Evolutionary conservation across 306 rosid species (phyloP).

Genomic region (Gastrolobium bilobum): DNA sequence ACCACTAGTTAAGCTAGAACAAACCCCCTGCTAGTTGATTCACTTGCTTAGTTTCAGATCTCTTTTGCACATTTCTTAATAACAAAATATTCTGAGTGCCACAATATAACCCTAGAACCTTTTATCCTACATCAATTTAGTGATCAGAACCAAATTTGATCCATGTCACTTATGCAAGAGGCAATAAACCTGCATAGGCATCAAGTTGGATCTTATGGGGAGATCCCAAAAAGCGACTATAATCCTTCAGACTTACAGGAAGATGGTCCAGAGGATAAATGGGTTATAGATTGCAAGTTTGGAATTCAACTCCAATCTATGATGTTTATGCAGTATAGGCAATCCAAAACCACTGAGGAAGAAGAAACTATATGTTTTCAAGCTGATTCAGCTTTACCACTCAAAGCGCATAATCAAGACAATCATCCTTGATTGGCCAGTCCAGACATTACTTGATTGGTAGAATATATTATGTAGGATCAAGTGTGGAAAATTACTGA

Average conservation of each 20-base stretch:
- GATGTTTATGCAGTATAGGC: constrained; percentile 9
- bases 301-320: neutral
- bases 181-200: neutral
- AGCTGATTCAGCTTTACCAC: neutral
- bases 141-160: constrained; percentile 24
- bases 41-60: neutral
- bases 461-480: neutral
- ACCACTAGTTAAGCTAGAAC: too few relatives aligned
- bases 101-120: neutral
- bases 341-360: constrained; percentile 17
- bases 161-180: neutral
- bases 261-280: constrained; percentile 26
- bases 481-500: constrained; percentile 5
- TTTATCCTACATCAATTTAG: constrained; percentile 34
- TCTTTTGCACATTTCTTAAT: constrained; percentile 5
- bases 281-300: neutral
- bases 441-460: neutral
- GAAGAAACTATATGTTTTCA: constrained; percentile 4
- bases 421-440: neutral
- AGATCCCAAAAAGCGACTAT: neutral
- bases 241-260: constrained; percentile 7
- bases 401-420: constrained; percentile 25
- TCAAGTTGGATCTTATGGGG: constrained; percentile 18
- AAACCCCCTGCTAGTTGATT: too few relatives aligned
- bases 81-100: constrained; percentile 6